These are phyloP conservation scores for Sphaceloma murrayae DNA, from an alignment of 2,329 filamentous ascomycete species.

Conservation along the genomic window DNA sequence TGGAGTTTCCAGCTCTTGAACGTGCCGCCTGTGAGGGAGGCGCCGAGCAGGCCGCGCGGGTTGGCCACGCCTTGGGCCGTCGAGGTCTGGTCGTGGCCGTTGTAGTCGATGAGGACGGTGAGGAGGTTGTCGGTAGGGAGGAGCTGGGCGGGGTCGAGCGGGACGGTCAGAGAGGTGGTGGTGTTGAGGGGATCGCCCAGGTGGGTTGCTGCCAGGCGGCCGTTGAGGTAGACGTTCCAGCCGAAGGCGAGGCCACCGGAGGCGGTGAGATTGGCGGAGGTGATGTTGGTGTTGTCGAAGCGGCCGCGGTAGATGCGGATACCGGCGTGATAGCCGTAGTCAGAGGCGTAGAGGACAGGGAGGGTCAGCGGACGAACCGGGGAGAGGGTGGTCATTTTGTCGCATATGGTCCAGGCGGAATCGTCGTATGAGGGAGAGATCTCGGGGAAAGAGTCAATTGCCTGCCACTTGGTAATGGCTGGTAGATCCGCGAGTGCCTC, in stretches of 20 bases:
- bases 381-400: slow-evolving; percentile 30
- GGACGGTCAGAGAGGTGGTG: slow-evolving; percentile 35
- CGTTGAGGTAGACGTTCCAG: slow-evolving; percentile 51
- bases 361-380: slow-evolving; percentile 31
- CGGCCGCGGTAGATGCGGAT: slow-evolving; percentile 35
- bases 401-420: slow-evolving; percentile 36
- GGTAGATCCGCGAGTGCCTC: slow-evolving; percentile 31
- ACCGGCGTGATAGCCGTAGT: slow-evolving; percentile 36
- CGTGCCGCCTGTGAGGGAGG: slow-evolving; percentile 39
- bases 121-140: slow-evolving; percentile 38
- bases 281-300: slow-evolving; percentile 32
- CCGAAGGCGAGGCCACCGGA: slow-evolving; percentile 46
- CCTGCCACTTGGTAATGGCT: slow-evolving; percentile 38
- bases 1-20: slow-evolving; percentile 51
- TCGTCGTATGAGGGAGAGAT: slow-evolving; percentile 37
- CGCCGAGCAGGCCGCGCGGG: slow-evolving; percentile 45
- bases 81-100: slow-evolving; percentile 48
- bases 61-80: slow-evolving; percentile 39
- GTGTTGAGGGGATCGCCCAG: slow-evolving; percentile 41
- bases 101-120: slow-evolving; percentile 51
- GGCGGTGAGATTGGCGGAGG: slow-evolving; percentile 36
- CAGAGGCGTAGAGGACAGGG: slow-evolving; percentile 34
- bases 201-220: slow-evolving; percentile 46
- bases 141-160: slow-evolving; percentile 42
- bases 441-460: slow-evolving; percentile 43